These are phyloP conservation scores for Paramecium pentaurelia DNA, from an alignment of 73 alveolate genomes.

Conservation along the genomic window DNA sequence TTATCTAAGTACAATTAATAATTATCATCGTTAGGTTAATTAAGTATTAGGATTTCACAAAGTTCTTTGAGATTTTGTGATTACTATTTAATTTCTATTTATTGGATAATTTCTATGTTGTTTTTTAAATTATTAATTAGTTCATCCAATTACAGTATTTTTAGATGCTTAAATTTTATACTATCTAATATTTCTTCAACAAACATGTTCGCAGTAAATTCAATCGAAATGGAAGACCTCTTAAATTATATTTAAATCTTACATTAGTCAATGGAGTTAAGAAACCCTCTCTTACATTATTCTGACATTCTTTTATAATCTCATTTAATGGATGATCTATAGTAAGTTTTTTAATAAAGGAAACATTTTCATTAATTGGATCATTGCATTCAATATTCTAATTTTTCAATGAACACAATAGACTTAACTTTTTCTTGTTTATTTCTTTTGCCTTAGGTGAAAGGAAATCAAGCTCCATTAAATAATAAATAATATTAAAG, in stretches of 20 bases:
- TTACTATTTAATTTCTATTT: background rate
- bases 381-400: background rate
- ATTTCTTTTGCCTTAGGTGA: background rate
- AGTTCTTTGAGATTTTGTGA: background rate
- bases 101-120: background rate
- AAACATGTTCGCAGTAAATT: background rate
- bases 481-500: background rate
- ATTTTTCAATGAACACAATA: background rate
- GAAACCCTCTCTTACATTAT: background rate
- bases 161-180: background rate
- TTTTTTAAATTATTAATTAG: background rate
- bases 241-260: background rate
- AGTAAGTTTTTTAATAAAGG: background rate
- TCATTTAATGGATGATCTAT: background rate
- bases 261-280: constrained; percentile 19
- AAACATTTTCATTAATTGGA: background rate
- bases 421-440: background rate
- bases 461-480: background rate
- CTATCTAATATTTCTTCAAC: background rate
- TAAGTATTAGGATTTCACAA: background rate
- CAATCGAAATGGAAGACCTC: background rate
- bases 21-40: background rate
- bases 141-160: background rate
- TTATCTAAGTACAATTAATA: background rate
- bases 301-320: background rate